Conservation (phyloP, 2,329 filamentous ascomycete genomes). For the Arthroderma sp. region DNA sequence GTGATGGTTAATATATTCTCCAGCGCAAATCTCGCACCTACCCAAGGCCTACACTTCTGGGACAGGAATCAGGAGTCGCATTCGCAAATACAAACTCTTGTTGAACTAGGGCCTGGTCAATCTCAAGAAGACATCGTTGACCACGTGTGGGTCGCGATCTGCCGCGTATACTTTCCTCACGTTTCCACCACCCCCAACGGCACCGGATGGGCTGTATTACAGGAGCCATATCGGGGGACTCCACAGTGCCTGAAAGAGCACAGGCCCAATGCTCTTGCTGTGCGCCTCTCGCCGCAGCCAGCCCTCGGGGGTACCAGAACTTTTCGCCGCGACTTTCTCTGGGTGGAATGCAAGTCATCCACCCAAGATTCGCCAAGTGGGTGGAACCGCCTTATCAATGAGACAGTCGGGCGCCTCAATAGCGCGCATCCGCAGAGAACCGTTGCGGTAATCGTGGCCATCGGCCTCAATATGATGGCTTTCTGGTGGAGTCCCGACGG, state of each 20-base stretch:
- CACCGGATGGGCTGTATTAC: not conserved
- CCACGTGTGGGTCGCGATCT: not conserved
- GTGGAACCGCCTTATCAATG: conserved; percentile 3
- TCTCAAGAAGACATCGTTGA: conserved; percentile 1
- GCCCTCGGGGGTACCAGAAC: not conserved
- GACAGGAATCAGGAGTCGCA: not conserved
- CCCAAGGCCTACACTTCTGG: too few species aligned
- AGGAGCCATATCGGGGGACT: not conserved
- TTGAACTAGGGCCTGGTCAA: not conserved
- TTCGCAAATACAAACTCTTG: not conserved
- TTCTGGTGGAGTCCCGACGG: not conserved
- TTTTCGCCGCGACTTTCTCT: not conserved
- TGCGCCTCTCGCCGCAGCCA: not conserved
- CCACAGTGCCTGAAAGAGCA: not conserved
- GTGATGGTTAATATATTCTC: too few species aligned
- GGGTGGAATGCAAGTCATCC: conserved; percentile 3
- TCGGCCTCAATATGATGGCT: conserved; percentile 1
- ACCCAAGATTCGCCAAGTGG: not conserved
- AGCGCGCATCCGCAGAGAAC: not conserved
- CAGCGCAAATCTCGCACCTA: too few species aligned
- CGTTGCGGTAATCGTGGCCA: not conserved
- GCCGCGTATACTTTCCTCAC: not conserved
- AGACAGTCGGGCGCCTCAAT: not conserved
- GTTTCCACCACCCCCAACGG: not conserved
- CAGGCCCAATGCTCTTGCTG: not conserved